A percentile compares a stretch with the other conserved stretches of the same genome.
phyloP scores from a whole-genome alignment of 2,329 filamentous ascomycete species.

The Bipolaris victoriae region DNA sequence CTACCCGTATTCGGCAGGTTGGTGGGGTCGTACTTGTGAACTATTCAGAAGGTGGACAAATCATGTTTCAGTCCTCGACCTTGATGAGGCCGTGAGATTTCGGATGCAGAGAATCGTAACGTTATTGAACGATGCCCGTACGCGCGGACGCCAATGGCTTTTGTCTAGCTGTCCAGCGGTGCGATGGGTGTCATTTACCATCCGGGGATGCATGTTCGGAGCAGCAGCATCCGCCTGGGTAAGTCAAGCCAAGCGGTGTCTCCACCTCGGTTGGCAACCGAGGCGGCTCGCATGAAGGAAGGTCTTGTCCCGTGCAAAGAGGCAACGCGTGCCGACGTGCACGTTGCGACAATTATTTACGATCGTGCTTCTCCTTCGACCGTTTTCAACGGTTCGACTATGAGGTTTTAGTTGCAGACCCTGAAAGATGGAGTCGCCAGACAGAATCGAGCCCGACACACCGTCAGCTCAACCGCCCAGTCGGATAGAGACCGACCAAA shows the following conservation, averaged over 20 bases:
- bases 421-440: constrained; percentile 23
- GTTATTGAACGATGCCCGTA: neutral
- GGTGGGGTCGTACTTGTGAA: neutral
- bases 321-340: constrained; percentile 3
- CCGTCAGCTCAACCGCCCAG: constrained; percentile 5
- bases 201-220: neutral
- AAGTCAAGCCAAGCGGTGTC: constrained; percentile 11
- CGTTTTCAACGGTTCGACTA: constrained; percentile 10
- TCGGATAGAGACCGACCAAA: constrained; percentile 1
- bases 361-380: constrained; percentile 11
- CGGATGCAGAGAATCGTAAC: neutral
- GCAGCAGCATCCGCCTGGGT: constrained; percentile 6
- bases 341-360: constrained; percentile 4
- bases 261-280: constrained; percentile 33
- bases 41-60: neutral
- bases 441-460: constrained; percentile 16
- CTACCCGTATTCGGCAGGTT: constrained; percentile 11
- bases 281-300: constrained; percentile 12
- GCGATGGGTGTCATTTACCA: neutral
- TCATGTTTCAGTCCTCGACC: neutral
- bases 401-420: constrained; percentile 14
- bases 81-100: neutral
- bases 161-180: neutral
- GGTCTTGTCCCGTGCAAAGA: constrained; percentile 5
- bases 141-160: neutral